Percentiles rank a stretch among this genome's conserved stretches.
phyloP scores from a whole-genome alignment of 306 rosid species.

The Corylus americana region DNA sequence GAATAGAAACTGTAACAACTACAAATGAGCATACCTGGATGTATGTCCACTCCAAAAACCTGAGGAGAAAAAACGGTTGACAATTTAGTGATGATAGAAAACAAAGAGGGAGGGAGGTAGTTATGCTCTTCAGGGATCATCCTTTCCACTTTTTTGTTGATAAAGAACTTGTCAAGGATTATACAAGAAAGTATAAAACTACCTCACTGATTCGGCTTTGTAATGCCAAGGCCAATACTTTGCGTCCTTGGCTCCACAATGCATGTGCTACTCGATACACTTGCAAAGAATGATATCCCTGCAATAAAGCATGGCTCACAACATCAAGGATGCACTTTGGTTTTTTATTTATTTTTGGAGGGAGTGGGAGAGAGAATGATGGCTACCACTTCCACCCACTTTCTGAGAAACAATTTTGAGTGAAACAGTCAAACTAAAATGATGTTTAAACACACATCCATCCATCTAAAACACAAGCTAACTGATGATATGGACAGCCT shows the following conservation, averaged over 20 bases:
- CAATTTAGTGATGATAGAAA: slow-evolving; percentile 23
- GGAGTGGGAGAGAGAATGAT: background rate
- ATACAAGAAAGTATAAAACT: slow-evolving; percentile 22
- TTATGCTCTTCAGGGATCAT: background rate
- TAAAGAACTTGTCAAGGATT: slow-evolving; percentile 10
- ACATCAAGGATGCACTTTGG: slow-evolving; percentile 21
- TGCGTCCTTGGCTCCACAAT: slow-evolving; percentile 80
- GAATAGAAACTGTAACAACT: background rate
- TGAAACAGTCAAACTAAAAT: background rate
- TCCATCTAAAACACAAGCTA: background rate
- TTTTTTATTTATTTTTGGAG: background rate
- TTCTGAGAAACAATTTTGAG: background rate
- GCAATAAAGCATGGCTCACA: slow-evolving; percentile 21
- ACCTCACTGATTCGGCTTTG: slow-evolving; percentile 96
- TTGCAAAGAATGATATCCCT: slow-evolving; percentile 95
- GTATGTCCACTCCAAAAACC: slow-evolving; percentile 95
- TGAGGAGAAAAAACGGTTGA: slow-evolving; percentile 36
- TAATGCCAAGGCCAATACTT: slow-evolving; percentile 76
- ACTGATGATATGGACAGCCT: background rate
- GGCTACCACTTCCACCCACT: background rate
- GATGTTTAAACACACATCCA: background rate
- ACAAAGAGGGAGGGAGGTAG: background rate
- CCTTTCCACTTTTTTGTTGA: background rate
- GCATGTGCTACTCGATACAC: slow-evolving; percentile 78
- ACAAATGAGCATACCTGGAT: slow-evolving; percentile 67